Conservation (phyloP, 2,329 filamentous ascomycete genomes). For the Phyllosticta citriasiana region DNA sequence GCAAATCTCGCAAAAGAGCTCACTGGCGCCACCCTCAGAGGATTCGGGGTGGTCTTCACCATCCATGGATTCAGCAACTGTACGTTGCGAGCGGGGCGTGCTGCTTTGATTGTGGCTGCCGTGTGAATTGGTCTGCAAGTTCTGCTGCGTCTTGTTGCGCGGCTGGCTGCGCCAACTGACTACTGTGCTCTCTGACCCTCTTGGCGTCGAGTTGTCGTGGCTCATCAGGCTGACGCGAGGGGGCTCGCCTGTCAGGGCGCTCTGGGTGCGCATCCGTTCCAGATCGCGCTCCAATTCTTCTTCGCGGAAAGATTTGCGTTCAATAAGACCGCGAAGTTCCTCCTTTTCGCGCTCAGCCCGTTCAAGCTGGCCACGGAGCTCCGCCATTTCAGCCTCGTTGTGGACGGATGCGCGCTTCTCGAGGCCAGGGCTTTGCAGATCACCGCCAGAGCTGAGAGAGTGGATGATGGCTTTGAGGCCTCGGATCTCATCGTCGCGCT, state of each 20-base stretch:
- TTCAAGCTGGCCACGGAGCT: slow-evolving; percentile 52
- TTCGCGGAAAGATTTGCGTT: slow-evolving; percentile 63
- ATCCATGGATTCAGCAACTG: slow-evolving; percentile 1
- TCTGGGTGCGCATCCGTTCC: slow-evolving; percentile 41
- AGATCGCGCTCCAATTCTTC: slow-evolving; percentile 80
- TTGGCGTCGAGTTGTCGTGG: slow-evolving; percentile 37
- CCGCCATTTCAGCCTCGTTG: slow-evolving; percentile 35
- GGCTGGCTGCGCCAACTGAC: slow-evolving; percentile 41
- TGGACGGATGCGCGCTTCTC: slow-evolving; percentile 25
- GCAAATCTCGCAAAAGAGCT: slow-evolving; percentile 88
- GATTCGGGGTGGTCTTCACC: slow-evolving; percentile 44
- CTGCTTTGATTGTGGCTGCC: slow-evolving; percentile 11
- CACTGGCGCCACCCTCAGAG: slow-evolving; percentile 55
- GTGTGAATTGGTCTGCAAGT: background rate
- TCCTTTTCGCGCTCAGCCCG: slow-evolving; percentile 71
- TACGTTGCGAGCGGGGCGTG: slow-evolving; percentile 14
- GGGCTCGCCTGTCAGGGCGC: slow-evolving; percentile 14
- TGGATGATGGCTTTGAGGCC: slow-evolving; percentile 97
- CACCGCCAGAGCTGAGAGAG: slow-evolving; percentile 71
- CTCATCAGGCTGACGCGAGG: slow-evolving; percentile 46
- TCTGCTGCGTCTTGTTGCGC: background rate
- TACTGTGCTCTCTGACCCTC: slow-evolving; percentile 58
- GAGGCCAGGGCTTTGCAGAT: slow-evolving; percentile 12
- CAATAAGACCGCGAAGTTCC: slow-evolving; percentile 63
- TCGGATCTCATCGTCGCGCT: slow-evolving; percentile 94